Evolutionary conservation across 2,329 filamentous ascomycete genomes (phyloP), one percentile per base, ranked within the genome.

Genomic region (Alternaria consortialis): DNA sequence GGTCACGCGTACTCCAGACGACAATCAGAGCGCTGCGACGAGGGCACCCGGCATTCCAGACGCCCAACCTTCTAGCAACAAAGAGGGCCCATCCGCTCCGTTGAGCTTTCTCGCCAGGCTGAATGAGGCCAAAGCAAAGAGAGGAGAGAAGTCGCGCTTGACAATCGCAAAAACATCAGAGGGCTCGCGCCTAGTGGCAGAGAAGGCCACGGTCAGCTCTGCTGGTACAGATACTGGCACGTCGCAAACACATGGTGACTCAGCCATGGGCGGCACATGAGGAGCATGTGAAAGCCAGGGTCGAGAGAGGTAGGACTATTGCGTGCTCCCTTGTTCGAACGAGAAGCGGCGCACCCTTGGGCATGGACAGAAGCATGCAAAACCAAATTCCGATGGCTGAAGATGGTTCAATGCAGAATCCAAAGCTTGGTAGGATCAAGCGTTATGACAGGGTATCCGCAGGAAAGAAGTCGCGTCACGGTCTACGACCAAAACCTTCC

Each of bases 91-190:
- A 6, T 58, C 71, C 25, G 56, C 63, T 3, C 74, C 80, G 31
- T 74, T 74, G 3, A 72, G 72, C 29, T 83, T 83, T 61, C 69
- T 83, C 2, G 75, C 77, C 47, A 73, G 69, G 20, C 58, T 82
- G 15, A 80, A 81, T 23, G 72, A 75, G 15, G 76, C 78, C 31
- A 83, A 83, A 62, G 74, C 73, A 4, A 76, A 75, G 57, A 76
- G 77, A 56, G 80, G 81, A 37, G 81, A 83, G 36, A 66, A 60
- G 31, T 67, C 68, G 20, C 65, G 63, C 25, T 58, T 76, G 29
- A 63, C 43, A 7, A 32, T 74, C 5, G 55, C 60, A 9, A 65
- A 63, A 12, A 65, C 64, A 7, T n/a, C 59, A 5, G 53, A 62
- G 6, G 70, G 66, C 2, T 44, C 65, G n/a, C 69, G 59, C 29